Base-by-base conservation (phyloP, 768 basidiomycete genomes). In the Serendipita sp. region DNA sequence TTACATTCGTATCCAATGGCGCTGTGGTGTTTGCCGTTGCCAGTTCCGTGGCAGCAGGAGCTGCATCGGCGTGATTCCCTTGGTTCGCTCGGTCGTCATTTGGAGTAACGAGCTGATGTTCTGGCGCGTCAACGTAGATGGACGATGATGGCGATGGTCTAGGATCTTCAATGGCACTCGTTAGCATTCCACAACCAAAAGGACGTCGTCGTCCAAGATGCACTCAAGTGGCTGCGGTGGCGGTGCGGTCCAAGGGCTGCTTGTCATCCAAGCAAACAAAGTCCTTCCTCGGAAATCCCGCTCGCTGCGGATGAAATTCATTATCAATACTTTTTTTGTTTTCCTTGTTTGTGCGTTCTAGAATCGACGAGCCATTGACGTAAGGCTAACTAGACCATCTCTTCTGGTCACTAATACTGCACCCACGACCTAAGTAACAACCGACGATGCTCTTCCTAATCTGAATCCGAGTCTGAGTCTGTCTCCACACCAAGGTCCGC, bases 171-270 rank as follows among this genome's bases (percentile, higher is more conserved):
- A 50, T 50, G 20, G 7, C 45, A 58, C 53, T 26, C 24, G 53
- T 58, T n/a, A 58, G 22, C 53, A 58, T 58, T 33, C 53, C 53
- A 58, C 17, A 58, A 28, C 17, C n/a, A 11, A 50, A 50, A 50
- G 28, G 45, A 50, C 28, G 45, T 7, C 45, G 20, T 20, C 45
- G 45, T 38, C 34, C 34, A 38, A 38, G 14, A n/a, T 28, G 45
- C 17, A 7, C 45, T 7, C 7, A 5, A 48, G 45, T 48, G 45
- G 45, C 45, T 48, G 53, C 53, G 31, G 53, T 58, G 53, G 53
- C 53, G 31, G 53, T 58, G 53, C 45, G 45, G 34, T 38, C 2
- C 34, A 38, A 50, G 45, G 45, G 7, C 7, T 7, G 17, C 45
- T 50, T 5, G 7, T 9, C 5, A 17, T 5, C 34, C 14, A 14